Evolutionary conservation across 371 early-diverging fungal species (phyloP).

Genomic region (Apophysomyces trapeziformis): DNA sequence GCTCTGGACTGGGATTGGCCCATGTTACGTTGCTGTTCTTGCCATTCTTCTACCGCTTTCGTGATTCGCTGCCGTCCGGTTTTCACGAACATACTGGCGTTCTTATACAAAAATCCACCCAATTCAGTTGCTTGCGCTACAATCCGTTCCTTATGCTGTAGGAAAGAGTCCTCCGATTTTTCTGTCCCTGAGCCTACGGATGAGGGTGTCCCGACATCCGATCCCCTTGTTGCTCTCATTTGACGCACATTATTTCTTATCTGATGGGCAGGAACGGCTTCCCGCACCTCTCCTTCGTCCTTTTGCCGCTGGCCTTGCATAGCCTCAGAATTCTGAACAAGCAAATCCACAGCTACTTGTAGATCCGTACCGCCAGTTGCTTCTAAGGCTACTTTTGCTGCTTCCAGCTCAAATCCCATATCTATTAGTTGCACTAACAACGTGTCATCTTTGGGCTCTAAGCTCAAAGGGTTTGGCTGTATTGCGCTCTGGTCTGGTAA

Average conservation of each 20-base stretch:
- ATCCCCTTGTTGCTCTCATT: conserved; percentile 1
- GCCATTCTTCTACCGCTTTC: conserved; percentile 68
- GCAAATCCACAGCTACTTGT: conserved; percentile 64
- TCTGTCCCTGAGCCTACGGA: conserved; percentile 17
- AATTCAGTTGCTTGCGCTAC: conserved; percentile 72
- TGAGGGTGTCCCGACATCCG: not conserved
- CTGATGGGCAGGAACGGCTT: no score
- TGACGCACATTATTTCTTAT: not conserved
- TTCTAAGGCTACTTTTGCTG: conserved; percentile 67
- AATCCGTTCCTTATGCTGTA: conserved; percentile 65
- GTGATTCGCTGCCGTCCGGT: conserved; percentile 71
- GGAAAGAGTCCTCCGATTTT: conserved; percentile 25
- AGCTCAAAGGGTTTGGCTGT: not conserved
- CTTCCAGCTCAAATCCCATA: conserved; percentile 76
- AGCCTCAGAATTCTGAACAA: conserved; percentile 63
- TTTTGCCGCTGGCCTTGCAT: conserved; percentile 11
- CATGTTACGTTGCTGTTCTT: conserved; percentile 54
- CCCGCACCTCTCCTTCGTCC: no score
- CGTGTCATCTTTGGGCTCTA: conserved; percentile 20
- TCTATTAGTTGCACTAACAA: conserved; percentile 72
- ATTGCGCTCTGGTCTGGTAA: not conserved
- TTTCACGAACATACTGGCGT: conserved; percentile 73
- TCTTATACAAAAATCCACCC: conserved; percentile 71
- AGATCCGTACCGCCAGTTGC: conserved; percentile 64
- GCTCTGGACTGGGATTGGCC: conserved; percentile 42